Conservation (phyloP, 176 grass and related monocot species). For the sorghum (Sorghum bicolor) region DNA sequence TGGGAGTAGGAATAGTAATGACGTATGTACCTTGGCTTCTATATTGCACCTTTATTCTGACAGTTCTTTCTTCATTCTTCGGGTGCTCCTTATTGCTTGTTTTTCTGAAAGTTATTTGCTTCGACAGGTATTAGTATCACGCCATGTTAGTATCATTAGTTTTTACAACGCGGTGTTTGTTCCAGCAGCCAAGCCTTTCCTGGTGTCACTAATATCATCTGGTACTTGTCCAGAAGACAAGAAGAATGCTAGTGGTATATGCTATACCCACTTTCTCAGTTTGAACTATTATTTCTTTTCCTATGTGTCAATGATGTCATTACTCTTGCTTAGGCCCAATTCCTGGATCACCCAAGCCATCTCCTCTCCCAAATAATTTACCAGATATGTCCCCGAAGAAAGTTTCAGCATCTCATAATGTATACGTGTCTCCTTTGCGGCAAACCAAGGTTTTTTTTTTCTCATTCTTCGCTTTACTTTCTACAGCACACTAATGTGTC, state of each 20-base stretch:
- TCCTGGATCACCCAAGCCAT: slow-evolving; percentile 74
- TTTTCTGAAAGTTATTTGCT: slow-evolving; percentile 21
- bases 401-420: slow-evolving; percentile 86
- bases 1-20: slow-evolving; percentile 50
- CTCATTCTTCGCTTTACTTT: slow-evolving; percentile 15
- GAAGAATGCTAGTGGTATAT: slow-evolving; percentile 55
- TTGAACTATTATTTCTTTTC: slow-evolving; percentile 12
- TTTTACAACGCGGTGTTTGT: slow-evolving; percentile 97
- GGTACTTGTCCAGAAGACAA: slow-evolving; percentile 50
- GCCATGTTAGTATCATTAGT: slow-evolving; percentile 76
- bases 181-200: slow-evolving; percentile 74
- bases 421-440: slow-evolving; percentile 89
- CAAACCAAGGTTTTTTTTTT: slow-evolving; percentile 74
- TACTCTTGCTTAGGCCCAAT: slow-evolving; percentile 48
- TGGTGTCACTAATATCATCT: slow-evolving; percentile 57
- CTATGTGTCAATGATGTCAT: slow-evolving; percentile 27
- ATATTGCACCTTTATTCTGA: slow-evolving; percentile 22
- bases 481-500: neutral
- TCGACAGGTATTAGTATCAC: slow-evolving; percentile 57
- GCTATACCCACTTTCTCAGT: slow-evolving; percentile 24
- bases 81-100: slow-evolving; percentile 17
- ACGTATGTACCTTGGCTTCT: slow-evolving; percentile 27
- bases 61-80: slow-evolving; percentile 14
- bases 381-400: slow-evolving; percentile 99
- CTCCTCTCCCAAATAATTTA: slow-evolving; percentile 81